These are phyloP conservation scores for Pseudogymnoascus sp. DNA, from an alignment of 2,329 filamentous ascomycete genomes.

Conservation along the genomic window DNA sequence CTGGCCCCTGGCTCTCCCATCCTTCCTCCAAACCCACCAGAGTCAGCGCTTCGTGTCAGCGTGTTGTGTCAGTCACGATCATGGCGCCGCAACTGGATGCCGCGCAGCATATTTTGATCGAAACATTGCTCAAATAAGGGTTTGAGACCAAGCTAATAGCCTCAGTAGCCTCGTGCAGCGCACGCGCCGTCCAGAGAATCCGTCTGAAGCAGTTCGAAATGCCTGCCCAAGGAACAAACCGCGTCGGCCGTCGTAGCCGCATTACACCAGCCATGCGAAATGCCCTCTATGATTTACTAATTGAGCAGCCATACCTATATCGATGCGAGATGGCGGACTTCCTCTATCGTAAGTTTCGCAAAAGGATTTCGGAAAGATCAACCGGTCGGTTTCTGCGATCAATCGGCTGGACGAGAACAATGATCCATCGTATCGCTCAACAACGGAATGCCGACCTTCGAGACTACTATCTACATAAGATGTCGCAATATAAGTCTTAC, in stretches of 20 bases:
- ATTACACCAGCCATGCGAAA: neutral
- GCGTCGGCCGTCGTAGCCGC: no score
- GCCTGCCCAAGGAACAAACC: no score
- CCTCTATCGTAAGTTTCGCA: slow-evolving; percentile 13
- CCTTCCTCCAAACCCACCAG: no score
- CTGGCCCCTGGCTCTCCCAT: no score
- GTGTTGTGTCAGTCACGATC: no score
- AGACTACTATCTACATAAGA: slow-evolving; percentile 30
- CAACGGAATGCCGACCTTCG: slow-evolving; percentile 29
- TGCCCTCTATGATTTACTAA: no score
- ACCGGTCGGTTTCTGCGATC: slow-evolving; percentile 6
- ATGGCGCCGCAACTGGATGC: slow-evolving; percentile 11
- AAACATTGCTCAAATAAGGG: slow-evolving; percentile 16
- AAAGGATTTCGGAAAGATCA: neutral
- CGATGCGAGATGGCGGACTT: slow-evolving; percentile 25
- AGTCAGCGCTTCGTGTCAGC: no score
- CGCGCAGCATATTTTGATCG: slow-evolving; percentile 15
- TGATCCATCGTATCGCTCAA: slow-evolving; percentile 24
- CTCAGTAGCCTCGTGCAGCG: slow-evolving; percentile 14
- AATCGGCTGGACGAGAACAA: slow-evolving; percentile 28
- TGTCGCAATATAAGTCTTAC: slow-evolving; percentile 29
- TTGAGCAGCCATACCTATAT: no score
- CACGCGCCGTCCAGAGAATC: no score
- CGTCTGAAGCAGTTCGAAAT: no score
- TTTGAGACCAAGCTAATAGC: slow-evolving; percentile 20